Evolutionary conservation across 805 yeast genomes (phyloP).

Genomic region (Suhomyces emberorum): DNA sequence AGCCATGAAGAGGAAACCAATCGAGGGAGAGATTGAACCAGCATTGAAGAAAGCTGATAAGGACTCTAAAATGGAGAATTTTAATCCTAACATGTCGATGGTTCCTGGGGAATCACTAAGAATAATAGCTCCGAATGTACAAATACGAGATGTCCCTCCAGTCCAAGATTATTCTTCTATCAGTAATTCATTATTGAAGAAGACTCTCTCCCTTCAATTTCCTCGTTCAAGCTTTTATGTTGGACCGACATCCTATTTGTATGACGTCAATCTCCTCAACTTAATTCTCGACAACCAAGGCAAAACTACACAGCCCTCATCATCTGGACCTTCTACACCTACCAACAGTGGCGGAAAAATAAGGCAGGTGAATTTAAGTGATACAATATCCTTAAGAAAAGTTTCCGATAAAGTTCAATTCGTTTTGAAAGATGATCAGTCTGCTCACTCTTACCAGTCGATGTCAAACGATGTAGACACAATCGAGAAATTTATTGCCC

Average conservation of each 20-base stretch:
- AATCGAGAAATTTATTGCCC: slow-evolving; percentile 83
- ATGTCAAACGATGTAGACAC: slow-evolving; percentile 79
- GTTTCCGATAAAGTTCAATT: slow-evolving; percentile 78
- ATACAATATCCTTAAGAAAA: slow-evolving; percentile 65
- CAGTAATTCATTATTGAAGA: slow-evolving; percentile 61
- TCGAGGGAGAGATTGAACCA: slow-evolving; percentile 10
- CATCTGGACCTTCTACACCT: slow-evolving; percentile 22
- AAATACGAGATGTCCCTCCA: slow-evolving; percentile 53
- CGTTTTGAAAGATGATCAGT: slow-evolving; percentile 74
- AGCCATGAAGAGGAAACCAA: slow-evolving; percentile 39
- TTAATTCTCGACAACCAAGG: slow-evolving; percentile 45
- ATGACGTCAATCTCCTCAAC: slow-evolving; percentile 68
- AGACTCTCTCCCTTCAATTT: slow-evolving; percentile 72
- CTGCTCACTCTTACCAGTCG: slow-evolving; percentile 61
- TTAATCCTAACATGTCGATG: slow-evolving; percentile 3
- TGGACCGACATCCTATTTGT: slow-evolving; percentile 79
- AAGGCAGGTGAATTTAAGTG: slow-evolving; percentile 75
- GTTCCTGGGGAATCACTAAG: slow-evolving; percentile 13
- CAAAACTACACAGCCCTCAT: slow-evolving; percentile 6
- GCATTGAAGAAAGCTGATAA: slow-evolving; percentile 10
- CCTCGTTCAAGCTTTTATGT: slow-evolving; percentile 88
- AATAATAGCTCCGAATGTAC: slow-evolving; percentile 39
- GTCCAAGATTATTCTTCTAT: slow-evolving; percentile 64
- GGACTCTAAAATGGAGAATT: slow-evolving; percentile 2
- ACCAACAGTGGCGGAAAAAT: slow-evolving; percentile 25